Percentiles rank a stretch among this genome's conserved stretches.
phyloP scores from a whole-genome alignment of 352 stramenopile species.

The Phytophthora agathidicida region DNA sequence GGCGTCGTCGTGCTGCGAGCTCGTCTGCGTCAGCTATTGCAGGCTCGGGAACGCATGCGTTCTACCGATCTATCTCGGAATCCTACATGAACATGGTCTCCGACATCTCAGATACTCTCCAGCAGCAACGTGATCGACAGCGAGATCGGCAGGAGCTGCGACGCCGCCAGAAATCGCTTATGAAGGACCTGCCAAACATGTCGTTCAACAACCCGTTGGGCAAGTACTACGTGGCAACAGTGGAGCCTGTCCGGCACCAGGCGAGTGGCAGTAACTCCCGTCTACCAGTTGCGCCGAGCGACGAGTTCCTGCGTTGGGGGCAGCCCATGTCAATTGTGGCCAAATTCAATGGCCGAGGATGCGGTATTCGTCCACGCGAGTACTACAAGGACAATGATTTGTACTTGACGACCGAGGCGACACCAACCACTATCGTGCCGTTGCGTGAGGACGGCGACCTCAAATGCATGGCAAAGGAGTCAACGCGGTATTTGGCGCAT shows the following conservation, averaged over 20 bases:
- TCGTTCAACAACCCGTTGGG: conserved; percentile 60
- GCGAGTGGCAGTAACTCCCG: conserved; percentile 34
- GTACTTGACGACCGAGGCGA: conserved; percentile 74
- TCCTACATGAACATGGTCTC: conserved; percentile 50
- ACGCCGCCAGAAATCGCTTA: conserved; percentile 51
- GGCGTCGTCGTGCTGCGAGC: conserved; percentile 45
- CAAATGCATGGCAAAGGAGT: conserved; percentile 75
- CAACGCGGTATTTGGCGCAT: conserved; percentile 63
- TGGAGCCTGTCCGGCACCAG: conserved; percentile 50
- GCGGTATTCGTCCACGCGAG: conserved; percentile 67
- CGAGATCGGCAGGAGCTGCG: conserved; percentile 57
- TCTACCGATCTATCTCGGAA: conserved; percentile 50
- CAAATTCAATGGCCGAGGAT: conserved; percentile 57
- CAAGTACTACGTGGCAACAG: conserved; percentile 65
- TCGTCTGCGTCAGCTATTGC: conserved; percentile 33
- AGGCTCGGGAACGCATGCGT: conserved; percentile 29
- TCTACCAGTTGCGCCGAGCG: conserved; percentile 27
- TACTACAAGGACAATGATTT: conserved; percentile 82
- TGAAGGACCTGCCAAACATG: conserved; percentile 83
- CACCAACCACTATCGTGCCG: conserved; percentile 63
- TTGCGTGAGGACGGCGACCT: conserved; percentile 71
- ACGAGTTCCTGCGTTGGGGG: conserved; percentile 66
- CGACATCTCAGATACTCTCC: conserved; percentile 45
- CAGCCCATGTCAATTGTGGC: conserved; percentile 66
- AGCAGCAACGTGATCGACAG: conserved; percentile 49